Percentiles rank a stretch among this genome's conserved stretches.
Evolutionary conservation across 108 stramenopile genomes (phyloP).

Genomic region (Heterococcus sp.): DNA sequence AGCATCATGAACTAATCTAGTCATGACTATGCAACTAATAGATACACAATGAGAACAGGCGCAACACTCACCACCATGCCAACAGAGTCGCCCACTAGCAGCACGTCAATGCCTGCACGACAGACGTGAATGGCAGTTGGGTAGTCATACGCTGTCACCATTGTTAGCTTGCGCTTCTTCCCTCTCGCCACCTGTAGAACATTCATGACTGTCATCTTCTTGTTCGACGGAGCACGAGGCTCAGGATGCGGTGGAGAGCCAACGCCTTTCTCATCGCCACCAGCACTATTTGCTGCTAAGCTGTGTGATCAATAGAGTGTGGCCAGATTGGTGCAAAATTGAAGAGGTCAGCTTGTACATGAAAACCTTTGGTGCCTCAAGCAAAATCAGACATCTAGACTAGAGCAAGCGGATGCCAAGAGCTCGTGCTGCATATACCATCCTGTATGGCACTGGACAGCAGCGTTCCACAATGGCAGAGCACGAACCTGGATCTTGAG

Average conservation of each 20-base stretch:
- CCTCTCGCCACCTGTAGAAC: slow-evolving; percentile 39
- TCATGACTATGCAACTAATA: slow-evolving; percentile 57
- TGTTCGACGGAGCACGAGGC: neutral
- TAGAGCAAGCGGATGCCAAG: too few relatives aligned
- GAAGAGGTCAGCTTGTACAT: too few relatives aligned
- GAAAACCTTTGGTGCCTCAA: too few relatives aligned
- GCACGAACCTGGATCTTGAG: too few relatives aligned
- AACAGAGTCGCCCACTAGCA: slow-evolving; percentile 65
- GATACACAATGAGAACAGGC: neutral
- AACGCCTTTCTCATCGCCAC: neutral
- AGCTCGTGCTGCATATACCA: too few relatives aligned
- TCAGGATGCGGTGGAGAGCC: neutral
- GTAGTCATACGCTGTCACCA: slow-evolving; percentile 94
- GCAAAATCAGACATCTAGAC: too few relatives aligned
- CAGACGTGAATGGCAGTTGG: slow-evolving; percentile 93
- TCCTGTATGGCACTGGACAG: too few relatives aligned
- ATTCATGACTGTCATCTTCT: slow-evolving; percentile 43
- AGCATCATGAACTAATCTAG: too few relatives aligned
- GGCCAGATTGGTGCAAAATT: too few relatives aligned
- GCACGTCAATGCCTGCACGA: slow-evolving; percentile 87
- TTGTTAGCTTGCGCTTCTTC: slow-evolving; percentile 46
- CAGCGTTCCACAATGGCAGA: too few relatives aligned
- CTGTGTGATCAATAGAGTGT: too few relatives aligned
- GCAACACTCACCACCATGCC: slow-evolving; percentile 48
- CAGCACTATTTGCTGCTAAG: neutral